Base-by-base conservation (phyloP, 2,329 filamentous ascomycete genomes). In the Fusarium armeniacum region DNA sequence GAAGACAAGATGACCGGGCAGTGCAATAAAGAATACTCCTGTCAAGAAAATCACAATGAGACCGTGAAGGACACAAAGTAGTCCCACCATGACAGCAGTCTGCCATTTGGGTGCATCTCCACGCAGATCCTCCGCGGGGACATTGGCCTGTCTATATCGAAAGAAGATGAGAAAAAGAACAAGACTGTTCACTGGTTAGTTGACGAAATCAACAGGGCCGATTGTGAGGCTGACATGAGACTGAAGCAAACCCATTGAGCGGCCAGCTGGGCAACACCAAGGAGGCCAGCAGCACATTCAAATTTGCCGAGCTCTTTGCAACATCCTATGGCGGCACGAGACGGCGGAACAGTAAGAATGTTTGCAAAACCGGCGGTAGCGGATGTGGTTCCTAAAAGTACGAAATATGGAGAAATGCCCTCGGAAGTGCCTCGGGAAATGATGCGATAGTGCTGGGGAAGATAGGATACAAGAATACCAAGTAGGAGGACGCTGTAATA, bases 161-260 rank as follows among this genome's bases (percentile, higher is more conserved):
- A 97, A 98, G 85, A 97, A 99, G 73, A 97, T 88, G 60, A 98
- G 88, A 81, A 97, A 99, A n/a, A 99, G 87, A 22, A 97, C 84
- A 54, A 98, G 89, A 71, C 95, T 98, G 12, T 24, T 41, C 20
- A 44, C 72, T 28, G 38, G 30, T 71, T 32, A 71, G 56, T 26
- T 35, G 20, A 35, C 22, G 24, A n/a, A 58, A 78, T 60, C 80
- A 72, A 41, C 44, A 35, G 4, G 38, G n/a, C 15, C 24, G 28
- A 24, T 6, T 32, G 46, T 18, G 50, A 43, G 12, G 82, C 91
- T 76, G 81, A 98, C 96, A 98, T 97, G 72, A 94, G 86, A 74
- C 90, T 91, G 79, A 98, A 98, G 81, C 94, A 97, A 10, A 91
- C 84, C 92, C 94, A 98, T 81, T 98, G 96, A 67, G 92, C 89